phyloP scores from a whole-genome alignment of 306 rosid genomes.

The Cucumis cinereus region DNA sequence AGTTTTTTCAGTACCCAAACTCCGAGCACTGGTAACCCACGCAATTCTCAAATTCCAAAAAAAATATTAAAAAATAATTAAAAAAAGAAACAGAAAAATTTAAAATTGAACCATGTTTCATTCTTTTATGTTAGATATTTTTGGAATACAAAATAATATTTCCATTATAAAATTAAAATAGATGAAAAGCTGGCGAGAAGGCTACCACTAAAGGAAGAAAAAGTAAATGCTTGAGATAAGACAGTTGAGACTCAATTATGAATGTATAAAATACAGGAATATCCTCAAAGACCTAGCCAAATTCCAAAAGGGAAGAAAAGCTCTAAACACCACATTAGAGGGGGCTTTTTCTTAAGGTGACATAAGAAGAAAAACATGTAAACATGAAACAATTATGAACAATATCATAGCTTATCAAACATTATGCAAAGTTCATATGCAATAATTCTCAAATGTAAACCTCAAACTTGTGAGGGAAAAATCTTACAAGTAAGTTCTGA shows the following conservation, averaged over 20 bases:
- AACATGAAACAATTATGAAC: neutral
- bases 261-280: neutral
- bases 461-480: neutral
- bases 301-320: neutral
- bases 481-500: slow-evolving; percentile 87
- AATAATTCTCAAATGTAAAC: neutral
- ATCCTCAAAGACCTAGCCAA: neutral
- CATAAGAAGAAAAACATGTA: neutral
- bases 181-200: neutral
- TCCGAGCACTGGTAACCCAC: neutral
- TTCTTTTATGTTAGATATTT: neutral
- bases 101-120: neutral
- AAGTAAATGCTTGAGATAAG: neutral
- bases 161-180: neutral
- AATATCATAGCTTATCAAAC: neutral
- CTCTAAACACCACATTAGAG: neutral
- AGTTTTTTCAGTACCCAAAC: neutral
- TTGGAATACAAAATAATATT: neutral
- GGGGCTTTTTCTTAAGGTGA: neutral
- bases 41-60: neutral
- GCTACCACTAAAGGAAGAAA: neutral
- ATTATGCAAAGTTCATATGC: neutral
- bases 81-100: neutral
- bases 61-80: neutral
- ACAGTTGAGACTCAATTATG: neutral